Percentiles rank a stretch among this genome's conserved stretches.
These are phyloP conservation scores for Schizonepeta tenuifolia DNA, from an alignment of 257 asterid genomes.

Conservation along the genomic window DNA sequence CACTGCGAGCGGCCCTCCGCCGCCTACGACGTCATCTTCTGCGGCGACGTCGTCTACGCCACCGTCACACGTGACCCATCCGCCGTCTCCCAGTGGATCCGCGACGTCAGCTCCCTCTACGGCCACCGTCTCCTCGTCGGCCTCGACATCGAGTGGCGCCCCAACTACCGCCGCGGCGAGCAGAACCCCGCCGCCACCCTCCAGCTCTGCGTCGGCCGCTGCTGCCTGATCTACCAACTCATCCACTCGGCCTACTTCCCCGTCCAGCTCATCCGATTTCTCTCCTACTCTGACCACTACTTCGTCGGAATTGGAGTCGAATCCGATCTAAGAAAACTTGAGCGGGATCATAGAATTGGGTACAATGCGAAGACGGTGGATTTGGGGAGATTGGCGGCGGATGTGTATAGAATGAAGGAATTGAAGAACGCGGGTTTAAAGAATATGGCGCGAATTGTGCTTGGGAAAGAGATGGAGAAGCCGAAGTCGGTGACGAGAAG, in stretches of 20 bases:
- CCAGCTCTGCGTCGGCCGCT: constrained; percentile 47
- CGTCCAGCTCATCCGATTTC: constrained; percentile 32
- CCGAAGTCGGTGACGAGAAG: constrained; percentile 41
- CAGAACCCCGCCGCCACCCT: constrained; percentile 50
- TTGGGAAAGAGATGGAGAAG: constrained; percentile 43
- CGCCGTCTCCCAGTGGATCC: constrained; percentile 38
- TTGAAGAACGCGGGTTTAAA: constrained; percentile 36
- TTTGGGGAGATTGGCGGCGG: constrained; percentile 42
- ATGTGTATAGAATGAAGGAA: constrained; percentile 14
- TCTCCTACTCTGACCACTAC: constrained; percentile 34
- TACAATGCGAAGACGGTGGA: constrained; percentile 34
- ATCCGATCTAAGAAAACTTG: constrained; percentile 43
- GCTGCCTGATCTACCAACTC: constrained; percentile 48
- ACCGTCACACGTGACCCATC: constrained; percentile 40
- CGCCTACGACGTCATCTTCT: constrained; percentile 35
- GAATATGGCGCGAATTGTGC: constrained; percentile 38
- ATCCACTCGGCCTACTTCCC: constrained; percentile 41
- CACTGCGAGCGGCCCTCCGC: constrained; percentile 19
- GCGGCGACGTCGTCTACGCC: constrained; percentile 35
- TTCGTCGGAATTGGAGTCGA: constrained; percentile 47
- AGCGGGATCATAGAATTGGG: constrained; percentile 38
- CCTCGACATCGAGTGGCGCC: constrained; percentile 55
- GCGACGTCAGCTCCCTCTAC: constrained; percentile 27
- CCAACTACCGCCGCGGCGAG: constrained; percentile 10
- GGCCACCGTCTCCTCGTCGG: constrained; percentile 44